These are phyloP conservation scores for Aphanoascus verrucosus DNA, from an alignment of 2,329 filamentous ascomycete species.

Conservation along the genomic window DNA sequence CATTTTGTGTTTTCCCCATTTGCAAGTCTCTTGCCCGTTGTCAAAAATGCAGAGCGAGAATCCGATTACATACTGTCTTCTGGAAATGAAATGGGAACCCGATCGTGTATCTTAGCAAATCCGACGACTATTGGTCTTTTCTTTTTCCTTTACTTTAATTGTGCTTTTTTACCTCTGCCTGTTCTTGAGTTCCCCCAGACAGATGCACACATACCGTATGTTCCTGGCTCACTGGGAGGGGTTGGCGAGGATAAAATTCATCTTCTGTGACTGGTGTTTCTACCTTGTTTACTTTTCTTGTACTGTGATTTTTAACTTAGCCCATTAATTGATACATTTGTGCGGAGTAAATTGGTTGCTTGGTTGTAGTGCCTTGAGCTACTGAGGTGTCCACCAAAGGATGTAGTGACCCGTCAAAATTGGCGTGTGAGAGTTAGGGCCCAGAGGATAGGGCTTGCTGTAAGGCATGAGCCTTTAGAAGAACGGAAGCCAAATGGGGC, in stretches of 20 bases:
- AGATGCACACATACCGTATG: not conserved
- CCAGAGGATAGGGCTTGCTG: too few relatives aligned
- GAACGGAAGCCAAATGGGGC: too few relatives aligned
- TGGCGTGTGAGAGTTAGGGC: too few relatives aligned
- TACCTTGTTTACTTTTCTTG: not conserved
- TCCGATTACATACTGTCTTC: not conserved
- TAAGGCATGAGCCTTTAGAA: too few relatives aligned
- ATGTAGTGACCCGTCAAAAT: too few relatives aligned
- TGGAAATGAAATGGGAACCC: not conserved
- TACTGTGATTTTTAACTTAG: not conserved
- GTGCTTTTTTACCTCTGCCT: not conserved
- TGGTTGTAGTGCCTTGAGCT: too few relatives aligned
- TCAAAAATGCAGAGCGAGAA: constrained; percentile 1
- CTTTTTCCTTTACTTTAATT: not conserved
- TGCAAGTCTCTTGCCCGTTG: not conserved
- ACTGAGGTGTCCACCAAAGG: too few relatives aligned
- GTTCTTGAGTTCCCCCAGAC: not conserved
- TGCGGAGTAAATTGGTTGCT: too few relatives aligned
- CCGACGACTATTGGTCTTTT: too few relatives aligned
- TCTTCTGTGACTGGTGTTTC: not conserved
- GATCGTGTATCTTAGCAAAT: not conserved
- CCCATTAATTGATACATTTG: too few relatives aligned
- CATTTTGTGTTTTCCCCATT: not conserved
- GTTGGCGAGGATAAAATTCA: not conserved
- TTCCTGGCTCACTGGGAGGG: not conserved